Evolutionary conservation across 2,329 filamentous ascomycete species (phyloP), one percentile per base, ranked within the genome.

Genomic region (Paraphaeosphaeria sporulosa): DNA sequence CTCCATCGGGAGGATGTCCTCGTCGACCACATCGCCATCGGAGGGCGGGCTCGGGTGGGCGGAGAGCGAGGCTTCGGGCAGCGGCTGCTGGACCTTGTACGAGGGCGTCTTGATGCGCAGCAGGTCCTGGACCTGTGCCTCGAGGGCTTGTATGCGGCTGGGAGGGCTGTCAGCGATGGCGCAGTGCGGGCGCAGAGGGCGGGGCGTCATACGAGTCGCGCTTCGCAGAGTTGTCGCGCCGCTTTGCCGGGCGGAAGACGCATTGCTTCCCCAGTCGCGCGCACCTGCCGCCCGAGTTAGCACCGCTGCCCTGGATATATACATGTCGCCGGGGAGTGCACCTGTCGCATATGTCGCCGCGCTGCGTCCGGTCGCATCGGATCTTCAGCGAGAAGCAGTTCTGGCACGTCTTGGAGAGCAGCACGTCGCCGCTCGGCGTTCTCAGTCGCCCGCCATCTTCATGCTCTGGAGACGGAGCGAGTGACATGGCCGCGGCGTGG

Each of bases 111-210:
- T 67, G 12, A 65, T 61, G 30, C 64, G 64, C n/a, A 71, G 66
- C 17, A 74, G 65, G 40, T 73, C 64, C 44, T 71, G 70, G 30
- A 75, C 71, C 42, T 74, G 71, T n/a, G 72, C 70, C 55, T 79
- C 76, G 12, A 79, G 72, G 13, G 74, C 74, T 55, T 79, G 73
- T 40, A 78, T 78, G 27, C 69, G 72, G 21, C 74, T 77, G 48
- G 4, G 3, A 9, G n/a, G 17, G 40, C 46, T 19, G 48, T 61
- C 55, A 62, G 50, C 48, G 36, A 38, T 30, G 5, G 34, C 34
- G 17, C 15, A 9, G 34, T 17, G 46, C n/a, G 21, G 19, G 17
- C 3, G 40, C 15, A 21, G 17, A 32, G 2, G 40, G 19, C 15
- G 10, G 25, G 47, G n/a, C 27, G 44, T 46, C 51, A 19, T 61